phyloP scores from a whole-genome alignment of 371 early-diverging fungal species.

The Mortierella sp. region DNA sequence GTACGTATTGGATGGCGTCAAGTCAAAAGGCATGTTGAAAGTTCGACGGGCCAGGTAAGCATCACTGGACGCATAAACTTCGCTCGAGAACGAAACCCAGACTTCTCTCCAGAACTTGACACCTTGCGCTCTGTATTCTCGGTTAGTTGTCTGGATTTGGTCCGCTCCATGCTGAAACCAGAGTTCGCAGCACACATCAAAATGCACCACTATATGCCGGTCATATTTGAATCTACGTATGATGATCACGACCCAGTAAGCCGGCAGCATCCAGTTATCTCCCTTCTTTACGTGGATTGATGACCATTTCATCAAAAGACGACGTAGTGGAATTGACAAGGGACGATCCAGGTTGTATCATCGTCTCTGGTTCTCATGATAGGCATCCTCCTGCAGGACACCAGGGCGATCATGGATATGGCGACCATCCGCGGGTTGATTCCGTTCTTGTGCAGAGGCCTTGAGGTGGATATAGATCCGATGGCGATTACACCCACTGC shows the following conservation, averaged over 20 bases:
- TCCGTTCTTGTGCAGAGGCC: constrained; percentile 7
- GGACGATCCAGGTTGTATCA: constrained; percentile 18
- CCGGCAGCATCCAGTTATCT: background rate
- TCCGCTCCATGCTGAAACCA: constrained; percentile 32
- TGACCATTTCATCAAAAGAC: background rate
- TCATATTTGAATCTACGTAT: constrained; percentile 22
- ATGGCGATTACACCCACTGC: constrained; percentile 24
- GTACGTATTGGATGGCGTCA: constrained; percentile 63
- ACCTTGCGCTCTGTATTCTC: background rate
- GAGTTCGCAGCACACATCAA: constrained; percentile 23
- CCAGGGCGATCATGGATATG: background rate
- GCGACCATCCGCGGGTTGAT: constrained; percentile 16
- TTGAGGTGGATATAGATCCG: constrained; percentile 35
- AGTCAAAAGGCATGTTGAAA: constrained; percentile 27
- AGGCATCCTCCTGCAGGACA: constrained; percentile 22
- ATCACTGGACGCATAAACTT: background rate
- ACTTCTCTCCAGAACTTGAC: background rate
- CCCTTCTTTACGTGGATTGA: too few relatives aligned
- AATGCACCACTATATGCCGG: constrained; percentile 22
- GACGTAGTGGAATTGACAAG: background rate
- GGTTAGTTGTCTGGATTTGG: constrained; percentile 42
- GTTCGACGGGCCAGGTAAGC: constrained; percentile 35
- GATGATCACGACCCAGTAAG: constrained; percentile 37
- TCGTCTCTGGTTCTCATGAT: constrained; percentile 37
- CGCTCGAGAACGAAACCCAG: background rate